phyloP scores from a whole-genome alignment of 305 asterid genomes.

The Plantago rigida region DNA sequence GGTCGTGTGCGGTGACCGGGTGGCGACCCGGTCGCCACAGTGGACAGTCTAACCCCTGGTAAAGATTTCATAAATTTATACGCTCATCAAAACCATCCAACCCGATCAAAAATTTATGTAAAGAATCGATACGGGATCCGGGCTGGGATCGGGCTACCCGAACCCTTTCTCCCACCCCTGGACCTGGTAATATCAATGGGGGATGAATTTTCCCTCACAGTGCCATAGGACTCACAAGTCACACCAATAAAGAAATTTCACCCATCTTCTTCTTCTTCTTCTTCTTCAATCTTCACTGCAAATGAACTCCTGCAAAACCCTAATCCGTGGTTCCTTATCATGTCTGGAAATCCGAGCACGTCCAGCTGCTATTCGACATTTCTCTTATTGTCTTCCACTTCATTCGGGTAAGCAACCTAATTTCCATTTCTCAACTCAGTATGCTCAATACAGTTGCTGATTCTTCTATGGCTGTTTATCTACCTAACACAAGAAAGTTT shows the following conservation, averaged over 20 bases:
- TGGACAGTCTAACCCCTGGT: too few relatives aligned
- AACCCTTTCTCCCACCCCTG: too few relatives aligned
- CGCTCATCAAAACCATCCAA: too few relatives aligned
- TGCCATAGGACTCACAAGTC: too few relatives aligned
- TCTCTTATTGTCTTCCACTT: conserved; percentile 26
- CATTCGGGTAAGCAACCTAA: conserved; percentile 29
- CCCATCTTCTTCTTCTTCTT: conserved; percentile 4
- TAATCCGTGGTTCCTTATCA: conserved; percentile 50
- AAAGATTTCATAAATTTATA: too few relatives aligned
- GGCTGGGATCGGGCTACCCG: too few relatives aligned
- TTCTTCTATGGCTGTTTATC: neutral
- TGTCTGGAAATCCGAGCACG: conserved; percentile 39
- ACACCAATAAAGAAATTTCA: neutral
- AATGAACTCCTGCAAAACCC: conserved; percentile 77
- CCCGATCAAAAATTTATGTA: too few relatives aligned
- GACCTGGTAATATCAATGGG: too few relatives aligned
- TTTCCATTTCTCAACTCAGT: neutral
- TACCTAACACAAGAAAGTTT: neutral
- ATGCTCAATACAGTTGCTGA: neutral
- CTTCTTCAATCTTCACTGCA: conserved; percentile 19
- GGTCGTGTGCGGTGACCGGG: too few relatives aligned
- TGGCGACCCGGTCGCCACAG: too few relatives aligned
- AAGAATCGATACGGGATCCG: too few relatives aligned
- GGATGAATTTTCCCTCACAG: too few relatives aligned
- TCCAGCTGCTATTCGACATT: conserved; percentile 20